Percentiles rank a stretch among this genome's conserved stretches.
Evolutionary conservation across 2,329 filamentous ascomycete genomes (phyloP).

Genomic region (Colletotrichum sublineola): DNA sequence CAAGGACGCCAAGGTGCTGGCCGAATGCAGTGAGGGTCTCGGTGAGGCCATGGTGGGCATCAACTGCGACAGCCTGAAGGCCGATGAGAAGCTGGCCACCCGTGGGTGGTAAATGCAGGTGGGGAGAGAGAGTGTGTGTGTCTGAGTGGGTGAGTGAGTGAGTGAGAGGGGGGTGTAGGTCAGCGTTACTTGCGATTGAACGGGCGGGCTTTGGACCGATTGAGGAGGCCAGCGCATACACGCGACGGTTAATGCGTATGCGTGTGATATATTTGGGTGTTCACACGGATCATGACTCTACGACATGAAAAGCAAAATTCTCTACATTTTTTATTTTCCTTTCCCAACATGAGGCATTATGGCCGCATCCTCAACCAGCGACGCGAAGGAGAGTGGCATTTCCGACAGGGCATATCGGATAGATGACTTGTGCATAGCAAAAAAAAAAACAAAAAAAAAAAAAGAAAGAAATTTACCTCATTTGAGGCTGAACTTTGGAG

Average conservation of each 20-base stretch:
- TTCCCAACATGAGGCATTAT: conserved; percentile 26
- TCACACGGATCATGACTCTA: conserved; percentile 39
- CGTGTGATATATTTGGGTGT: conserved; percentile 25
- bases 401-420: conserved; percentile 23
- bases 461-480: conserved; percentile 28
- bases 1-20: conserved; percentile 85
- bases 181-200: background rate
- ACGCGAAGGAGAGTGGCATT: conserved; percentile 6
- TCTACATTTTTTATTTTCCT: conserved; percentile 12
- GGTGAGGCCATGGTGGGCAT: conserved; percentile 99
- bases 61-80: conserved; percentile 83
- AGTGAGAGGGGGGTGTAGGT: too few species aligned
- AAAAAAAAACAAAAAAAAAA: conserved; percentile 15
- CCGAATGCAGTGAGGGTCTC: conserved; percentile 87
- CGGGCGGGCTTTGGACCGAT: background rate
- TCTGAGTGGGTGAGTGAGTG: too few species aligned
- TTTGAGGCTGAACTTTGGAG: background rate
- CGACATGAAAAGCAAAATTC: conserved; percentile 37
- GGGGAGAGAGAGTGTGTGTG: background rate
- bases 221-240: background rate
- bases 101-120: conserved; percentile 78
- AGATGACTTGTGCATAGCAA: conserved; percentile 13
- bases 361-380: conserved; percentile 34
- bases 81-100: conserved; percentile 85
- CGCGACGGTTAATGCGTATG: background rate